Base-by-base conservation (phyloP, 495 filamentous ascomycete species). In the Lasiosphaeria miniovina region DNA sequence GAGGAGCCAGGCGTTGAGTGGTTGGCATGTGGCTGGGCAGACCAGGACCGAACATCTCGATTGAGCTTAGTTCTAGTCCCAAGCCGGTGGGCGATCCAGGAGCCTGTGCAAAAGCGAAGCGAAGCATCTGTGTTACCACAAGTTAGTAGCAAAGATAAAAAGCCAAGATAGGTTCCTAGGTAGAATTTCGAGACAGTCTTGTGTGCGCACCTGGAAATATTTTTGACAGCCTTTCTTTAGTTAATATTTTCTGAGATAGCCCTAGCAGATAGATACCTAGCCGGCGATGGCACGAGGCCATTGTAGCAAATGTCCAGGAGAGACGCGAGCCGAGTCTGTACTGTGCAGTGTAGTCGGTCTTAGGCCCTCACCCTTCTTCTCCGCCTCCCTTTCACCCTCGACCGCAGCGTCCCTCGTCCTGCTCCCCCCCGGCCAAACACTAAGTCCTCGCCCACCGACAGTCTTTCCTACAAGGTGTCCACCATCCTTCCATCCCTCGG, bases 161-260 rank as follows among this genome's bases (percentile, higher is more conserved):
- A 41, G 38, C 7, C 8, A 41, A 12, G 38, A 12, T 14, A 5
- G 15, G 7, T n/a, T 4, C 43, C 15, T 46, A 14, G 43, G 43
- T 46, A 24, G 24, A 24, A 24, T 24, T 24, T 24, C 24, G 54
- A 35, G 45, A 60, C 6, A 33, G 43, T 11, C 43, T 46, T 46
- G 43, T 46, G 43, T n/a, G 43, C 51, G 36, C 52, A 58, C 32
- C 52, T 46, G 5, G 12, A n/a, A 0, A 41, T 14, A 46, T 46
- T 46, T 46, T 46, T 46, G 15, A 46, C 43, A n/a, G 43, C 43
- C 43, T 46, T 46, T 46, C 12, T 46, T 46, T 46, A n/a, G 43
- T 46, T 46, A 46, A 24, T 46, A 14, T 46, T n/a, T n/a, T 46
- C 12, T 46, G 43, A 46, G 43, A 46, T 46, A 46, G 15, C 58